Conservation (phyloP, 73 alveolate genomes). For the Paramecium pentaurelia region DNA sequence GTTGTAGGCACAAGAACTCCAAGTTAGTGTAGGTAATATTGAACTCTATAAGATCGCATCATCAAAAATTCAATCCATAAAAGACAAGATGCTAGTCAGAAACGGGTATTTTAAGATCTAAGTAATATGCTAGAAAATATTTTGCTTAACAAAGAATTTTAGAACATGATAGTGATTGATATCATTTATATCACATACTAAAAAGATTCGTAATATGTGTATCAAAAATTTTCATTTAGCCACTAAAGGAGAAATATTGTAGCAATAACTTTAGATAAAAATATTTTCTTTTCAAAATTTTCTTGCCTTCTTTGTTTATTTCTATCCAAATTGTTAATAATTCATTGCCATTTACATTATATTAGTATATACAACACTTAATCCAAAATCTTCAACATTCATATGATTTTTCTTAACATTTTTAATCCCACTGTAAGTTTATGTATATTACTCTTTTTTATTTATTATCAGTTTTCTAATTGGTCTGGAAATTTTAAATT, state of each 20-base stretch:
- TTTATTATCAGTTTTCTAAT: neutral
- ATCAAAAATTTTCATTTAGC: neutral
- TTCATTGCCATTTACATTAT: neutral
- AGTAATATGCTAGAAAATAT: neutral
- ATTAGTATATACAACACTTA: neutral
- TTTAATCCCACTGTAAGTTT: neutral
- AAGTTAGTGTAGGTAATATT: neutral
- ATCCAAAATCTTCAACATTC: neutral
- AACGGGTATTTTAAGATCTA: neutral
- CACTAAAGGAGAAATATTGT: neutral
- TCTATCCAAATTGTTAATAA: neutral
- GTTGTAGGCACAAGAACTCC: neutral
- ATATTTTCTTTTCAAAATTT: neutral
- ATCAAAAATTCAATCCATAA: neutral
- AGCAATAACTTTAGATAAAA: neutral
- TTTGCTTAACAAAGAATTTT: neutral
- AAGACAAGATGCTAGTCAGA: neutral
- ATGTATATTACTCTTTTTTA: neutral
- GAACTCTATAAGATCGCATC: neutral
- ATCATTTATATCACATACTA: neutral
- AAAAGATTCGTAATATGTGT: neutral
- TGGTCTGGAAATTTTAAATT: neutral
- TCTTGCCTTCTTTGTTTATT: neutral
- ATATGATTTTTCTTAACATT: neutral
- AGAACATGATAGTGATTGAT: neutral